phyloP scores from a whole-genome alignment of 768 basidiomycete genomes.

The Fistulinella prunicolor region DNA sequence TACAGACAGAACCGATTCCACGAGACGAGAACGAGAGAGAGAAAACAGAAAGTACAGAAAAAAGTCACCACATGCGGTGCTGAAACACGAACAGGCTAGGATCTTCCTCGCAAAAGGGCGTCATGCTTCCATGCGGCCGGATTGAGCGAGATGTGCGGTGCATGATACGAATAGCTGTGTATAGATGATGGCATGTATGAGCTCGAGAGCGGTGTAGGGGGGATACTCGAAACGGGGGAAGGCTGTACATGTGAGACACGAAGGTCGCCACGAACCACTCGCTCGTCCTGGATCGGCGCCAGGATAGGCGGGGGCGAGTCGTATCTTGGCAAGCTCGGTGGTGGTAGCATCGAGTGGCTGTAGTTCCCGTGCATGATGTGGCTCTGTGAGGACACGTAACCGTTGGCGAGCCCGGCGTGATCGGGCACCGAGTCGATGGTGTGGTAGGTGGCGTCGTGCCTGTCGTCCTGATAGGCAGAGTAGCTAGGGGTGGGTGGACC shows the following conservation, averaged over 20 bases:
- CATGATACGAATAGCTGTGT: conserved; percentile 41
- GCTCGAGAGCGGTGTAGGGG: conserved; percentile 29
- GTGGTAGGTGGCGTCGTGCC: conserved; percentile 39
- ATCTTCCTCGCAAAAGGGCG: conserved; percentile 36
- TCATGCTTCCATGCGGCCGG: conserved; percentile 49
- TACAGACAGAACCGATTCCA: conserved; percentile 24
- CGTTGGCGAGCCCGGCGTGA: conserved; percentile 28
- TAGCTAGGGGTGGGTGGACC: conserved; percentile 38
- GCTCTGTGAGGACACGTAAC: conserved; percentile 32
- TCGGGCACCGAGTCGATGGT: conserved; percentile 31
- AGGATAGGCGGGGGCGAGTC: conserved; percentile 54
- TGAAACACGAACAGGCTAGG: conserved; percentile 11
- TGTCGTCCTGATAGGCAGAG: conserved; percentile 45
- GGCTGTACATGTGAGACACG: conserved; percentile 31
- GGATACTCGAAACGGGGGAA: conserved; percentile 31
- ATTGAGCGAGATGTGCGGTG: conserved; percentile 35
- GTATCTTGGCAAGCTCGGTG: conserved; percentile 35
- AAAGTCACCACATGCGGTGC: no score
- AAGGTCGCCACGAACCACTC: conserved; percentile 31
- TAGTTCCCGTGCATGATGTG: conserved; percentile 28
- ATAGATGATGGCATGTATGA: conserved; percentile 43
- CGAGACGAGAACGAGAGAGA: conserved; percentile 12
- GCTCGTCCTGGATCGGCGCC: conserved; percentile 51
- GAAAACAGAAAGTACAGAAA: conserved; percentile 1
- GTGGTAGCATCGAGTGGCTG: conserved; percentile 18